Evolutionary conservation across 2,329 filamentous ascomycete species (phyloP).

Genomic region (Diaporthe citriasiana): DNA sequence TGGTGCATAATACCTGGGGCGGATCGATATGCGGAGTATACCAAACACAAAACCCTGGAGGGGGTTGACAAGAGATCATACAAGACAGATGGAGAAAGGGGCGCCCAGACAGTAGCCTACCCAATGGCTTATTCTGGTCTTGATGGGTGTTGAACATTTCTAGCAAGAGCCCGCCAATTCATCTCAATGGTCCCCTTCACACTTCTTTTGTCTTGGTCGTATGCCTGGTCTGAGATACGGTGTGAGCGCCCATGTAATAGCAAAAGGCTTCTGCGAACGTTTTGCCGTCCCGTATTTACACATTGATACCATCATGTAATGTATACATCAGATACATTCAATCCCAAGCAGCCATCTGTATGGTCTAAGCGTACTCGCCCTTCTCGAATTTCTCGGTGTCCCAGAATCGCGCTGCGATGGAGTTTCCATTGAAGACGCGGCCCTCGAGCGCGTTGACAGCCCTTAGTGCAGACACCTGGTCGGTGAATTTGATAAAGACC

Average conservation of each 20-base stretch:
- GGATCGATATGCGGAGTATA: background rate
- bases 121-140: slow-evolving; percentile 9
- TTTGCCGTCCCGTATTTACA: background rate
- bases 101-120: background rate
- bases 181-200: slow-evolving; percentile 31
- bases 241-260: background rate
- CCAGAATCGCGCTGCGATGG: slow-evolving; percentile 86
- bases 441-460: slow-evolving; percentile 93
- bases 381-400: slow-evolving; percentile 85
- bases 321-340: slow-evolving; percentile 13
- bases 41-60: slow-evolving; percentile 6
- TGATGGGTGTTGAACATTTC: slow-evolving; percentile 33
- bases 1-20: slow-evolving; percentile 33
- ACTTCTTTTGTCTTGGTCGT: background rate
- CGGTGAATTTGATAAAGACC: slow-evolving; percentile 96
- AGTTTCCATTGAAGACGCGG: slow-evolving; percentile 88
- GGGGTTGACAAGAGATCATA: slow-evolving; percentile 15
- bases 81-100: background rate
- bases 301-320: background rate
- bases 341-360: slow-evolving; percentile 43
- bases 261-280: background rate
- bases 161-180: slow-evolving; percentile 25
- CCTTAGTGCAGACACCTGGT: slow-evolving; percentile 85
- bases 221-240: background rate
- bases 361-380: slow-evolving; percentile 63